Conservation (phyloP, 2,329 filamentous ascomycete species). For the Teratosphaeria destructans region DNA sequence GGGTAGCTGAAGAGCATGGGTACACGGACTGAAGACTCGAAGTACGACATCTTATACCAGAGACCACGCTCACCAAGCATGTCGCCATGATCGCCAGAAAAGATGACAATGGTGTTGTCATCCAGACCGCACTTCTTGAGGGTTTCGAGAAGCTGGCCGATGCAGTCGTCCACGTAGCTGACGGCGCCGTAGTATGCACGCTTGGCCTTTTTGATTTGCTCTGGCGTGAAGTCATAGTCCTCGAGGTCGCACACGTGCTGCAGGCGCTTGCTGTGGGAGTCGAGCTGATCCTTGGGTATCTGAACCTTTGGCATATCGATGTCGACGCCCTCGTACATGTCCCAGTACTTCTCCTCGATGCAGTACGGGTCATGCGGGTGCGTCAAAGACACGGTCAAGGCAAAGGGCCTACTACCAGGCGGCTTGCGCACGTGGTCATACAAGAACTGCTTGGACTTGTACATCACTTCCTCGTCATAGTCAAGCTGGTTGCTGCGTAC, state of each 20-base stretch:
- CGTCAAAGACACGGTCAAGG: constrained; percentile 81
- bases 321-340: constrained; percentile 78
- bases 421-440: constrained; percentile 84
- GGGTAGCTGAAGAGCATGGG: constrained; percentile 80
- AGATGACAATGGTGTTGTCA: constrained; percentile 82
- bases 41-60: constrained; percentile 99
- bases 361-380: constrained; percentile 94
- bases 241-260: constrained; percentile 79
- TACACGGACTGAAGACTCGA: constrained; percentile 80
- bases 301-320: constrained; percentile 71
- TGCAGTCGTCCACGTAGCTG: constrained; percentile 87
- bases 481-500: constrained; percentile 90
- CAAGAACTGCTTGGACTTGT: constrained; percentile 76
- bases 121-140: constrained; percentile 70
- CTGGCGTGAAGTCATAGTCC: constrained; percentile 71
- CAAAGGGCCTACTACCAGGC: constrained; percentile 65
- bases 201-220: constrained; percentile 75
- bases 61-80: constrained; percentile 89
- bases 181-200: constrained; percentile 88
- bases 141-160: constrained; percentile 69
- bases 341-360: constrained; percentile 89
- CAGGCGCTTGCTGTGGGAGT: constrained; percentile 77
- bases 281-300: constrained; percentile 71
- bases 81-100: constrained; percentile 88
- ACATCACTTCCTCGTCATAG: constrained; percentile 94